phyloP scores from a whole-genome alignment of 192 early-diverging fungal species.

The Pecoramyces ruminantium region DNA sequence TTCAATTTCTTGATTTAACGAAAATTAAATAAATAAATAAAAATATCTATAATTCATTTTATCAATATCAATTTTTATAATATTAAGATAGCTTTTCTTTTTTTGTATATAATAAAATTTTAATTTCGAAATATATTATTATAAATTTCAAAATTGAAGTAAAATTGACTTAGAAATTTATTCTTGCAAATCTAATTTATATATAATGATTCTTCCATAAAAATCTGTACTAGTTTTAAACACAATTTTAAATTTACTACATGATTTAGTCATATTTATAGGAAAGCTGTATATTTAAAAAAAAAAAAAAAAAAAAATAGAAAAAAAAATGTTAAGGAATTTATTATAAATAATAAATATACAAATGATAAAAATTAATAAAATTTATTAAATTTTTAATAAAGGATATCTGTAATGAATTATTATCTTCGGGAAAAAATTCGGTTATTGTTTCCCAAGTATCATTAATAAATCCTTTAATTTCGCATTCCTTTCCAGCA shows the following conservation, averaged over 20 bases:
- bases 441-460: conserved; percentile 14
- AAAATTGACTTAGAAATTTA: no score
- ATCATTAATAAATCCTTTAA: conserved; percentile 21
- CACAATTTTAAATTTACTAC: conserved; percentile 33
- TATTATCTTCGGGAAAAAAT: conserved; percentile 61
- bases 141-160: no score
- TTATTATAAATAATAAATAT: no score
- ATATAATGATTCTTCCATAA: conserved; percentile 67
- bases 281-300: conserved; percentile 13
- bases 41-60: no score
- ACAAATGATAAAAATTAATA: no score
- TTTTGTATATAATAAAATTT: no score
- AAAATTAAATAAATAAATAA: no score
- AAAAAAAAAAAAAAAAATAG: not conserved
- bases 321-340: not conserved
- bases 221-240: conserved; percentile 67
- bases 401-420: conserved; percentile 32
- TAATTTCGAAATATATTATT: no score
- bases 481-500: conserved; percentile 47
- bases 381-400: no score
- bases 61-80: no score
- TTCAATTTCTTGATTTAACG: no score
- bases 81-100: no score
- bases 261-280: conserved; percentile 5
- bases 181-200: conserved; percentile 41